A percentile compares a stretch with the other conserved stretches of the same genome.
Conservation (phyloP, 208 protist genomes). For the Leishmania guyanensis region DNA sequence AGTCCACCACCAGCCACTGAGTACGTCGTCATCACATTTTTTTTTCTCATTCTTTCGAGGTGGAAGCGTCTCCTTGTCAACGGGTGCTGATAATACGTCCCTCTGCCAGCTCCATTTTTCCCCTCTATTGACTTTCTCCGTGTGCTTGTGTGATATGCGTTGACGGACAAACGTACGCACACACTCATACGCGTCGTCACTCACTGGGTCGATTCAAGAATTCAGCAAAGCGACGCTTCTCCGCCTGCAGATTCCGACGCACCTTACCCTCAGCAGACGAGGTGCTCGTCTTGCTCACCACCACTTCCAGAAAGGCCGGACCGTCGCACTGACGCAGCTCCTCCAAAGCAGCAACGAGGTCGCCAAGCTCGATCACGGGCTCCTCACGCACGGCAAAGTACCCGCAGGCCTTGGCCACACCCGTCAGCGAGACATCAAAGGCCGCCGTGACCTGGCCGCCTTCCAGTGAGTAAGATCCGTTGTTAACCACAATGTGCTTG, state of each 20-base stretch:
- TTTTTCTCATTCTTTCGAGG: not conserved
- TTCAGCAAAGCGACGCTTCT: slow-evolving; percentile 23
- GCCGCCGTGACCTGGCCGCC: slow-evolving; percentile 72
- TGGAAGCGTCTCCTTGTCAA: not conserved
- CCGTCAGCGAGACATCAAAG: slow-evolving; percentile 70
- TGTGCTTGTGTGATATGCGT: not conserved
- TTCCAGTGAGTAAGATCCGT: slow-evolving; percentile 80
- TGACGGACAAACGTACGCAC: not conserved
- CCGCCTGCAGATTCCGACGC: slow-evolving; percentile 19
- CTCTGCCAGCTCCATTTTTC: not conserved
- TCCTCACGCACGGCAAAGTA: slow-evolving; percentile 61
- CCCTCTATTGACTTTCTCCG: not conserved
- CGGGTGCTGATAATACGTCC: not conserved
- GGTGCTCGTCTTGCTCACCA: slow-evolving; percentile 46
- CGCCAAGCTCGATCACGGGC: slow-evolving; percentile 66
- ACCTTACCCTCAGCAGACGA: not conserved
- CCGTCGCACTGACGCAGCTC: slow-evolving; percentile 64
- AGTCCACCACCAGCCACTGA: not conserved
- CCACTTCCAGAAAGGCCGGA: slow-evolving; percentile 82
- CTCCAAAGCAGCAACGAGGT: slow-evolving; percentile 54
- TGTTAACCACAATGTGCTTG: slow-evolving; percentile 89
- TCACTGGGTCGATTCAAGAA: slow-evolving; percentile 18
- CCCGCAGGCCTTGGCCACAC: slow-evolving; percentile 81
- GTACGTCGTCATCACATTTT: not conserved
- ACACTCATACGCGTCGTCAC: not conserved